Evolutionary conservation across 2,329 filamentous ascomycete genomes (phyloP).

Genomic region (Geosmithia putterillii): DNA sequence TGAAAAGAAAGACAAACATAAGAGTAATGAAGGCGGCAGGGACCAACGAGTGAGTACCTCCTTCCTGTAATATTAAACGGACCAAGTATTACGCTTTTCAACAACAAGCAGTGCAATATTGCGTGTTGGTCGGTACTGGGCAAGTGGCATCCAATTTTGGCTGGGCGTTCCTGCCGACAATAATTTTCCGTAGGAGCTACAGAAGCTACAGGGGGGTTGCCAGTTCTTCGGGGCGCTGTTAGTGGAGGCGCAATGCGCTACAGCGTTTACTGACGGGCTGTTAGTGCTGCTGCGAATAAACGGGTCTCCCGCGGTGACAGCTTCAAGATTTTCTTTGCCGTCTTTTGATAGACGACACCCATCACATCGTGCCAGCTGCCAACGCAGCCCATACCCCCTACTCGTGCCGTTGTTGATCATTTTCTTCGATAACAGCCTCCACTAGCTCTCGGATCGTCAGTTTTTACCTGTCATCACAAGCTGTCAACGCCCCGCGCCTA

Average conservation of each 20-base stretch:
- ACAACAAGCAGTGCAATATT: too few species aligned
- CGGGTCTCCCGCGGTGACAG: not conserved
- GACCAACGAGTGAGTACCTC: too few species aligned
- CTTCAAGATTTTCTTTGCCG: not conserved
- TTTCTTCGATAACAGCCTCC: not conserved
- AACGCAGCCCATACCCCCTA: not conserved
- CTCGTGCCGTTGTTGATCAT: too few species aligned
- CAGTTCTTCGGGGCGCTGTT: not conserved
- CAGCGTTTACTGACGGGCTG: too few species aligned
- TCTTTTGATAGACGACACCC: not conserved
- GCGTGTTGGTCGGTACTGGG: too few species aligned
- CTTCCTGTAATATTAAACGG: too few species aligned
- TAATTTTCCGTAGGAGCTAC: not conserved
- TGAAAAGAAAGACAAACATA: not conserved
- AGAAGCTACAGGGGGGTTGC: not conserved
- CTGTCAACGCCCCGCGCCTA: not conserved
- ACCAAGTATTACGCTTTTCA: too few species aligned
- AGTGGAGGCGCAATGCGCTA: too few species aligned
- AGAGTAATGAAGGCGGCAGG: not conserved
- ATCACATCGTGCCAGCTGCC: not conserved
- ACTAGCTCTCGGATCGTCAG: not conserved
- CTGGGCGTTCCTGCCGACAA: not conserved
- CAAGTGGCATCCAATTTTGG: not conserved
- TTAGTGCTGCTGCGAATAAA: not conserved
- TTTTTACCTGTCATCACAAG: too few species aligned